Base-by-base conservation (phyloP, 495 filamentous ascomycete species). In the Penicillium pancosmium region DNA sequence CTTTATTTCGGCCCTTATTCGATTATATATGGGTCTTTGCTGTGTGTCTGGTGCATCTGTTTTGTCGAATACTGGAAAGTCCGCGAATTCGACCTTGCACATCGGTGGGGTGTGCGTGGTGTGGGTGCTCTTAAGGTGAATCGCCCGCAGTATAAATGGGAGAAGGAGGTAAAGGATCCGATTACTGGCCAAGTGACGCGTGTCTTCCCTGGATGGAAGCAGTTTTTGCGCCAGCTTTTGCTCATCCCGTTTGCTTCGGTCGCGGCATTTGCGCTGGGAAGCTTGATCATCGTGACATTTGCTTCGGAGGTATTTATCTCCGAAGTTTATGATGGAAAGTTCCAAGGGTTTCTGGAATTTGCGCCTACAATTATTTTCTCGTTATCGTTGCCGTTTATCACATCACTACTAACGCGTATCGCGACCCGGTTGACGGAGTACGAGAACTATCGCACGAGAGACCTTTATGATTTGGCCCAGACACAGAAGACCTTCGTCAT, bases 61-160 rank as follows among this genome's bases (percentile, higher is more conserved):
- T 98, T 98, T 64, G 88, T 96, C 23, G 94, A 98, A 73, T 96
- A 89, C 70, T 98, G 94, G 94, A 96, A 94, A 77, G 87, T 90
- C 56, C 92, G 94, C 70, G 92, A 98, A 73, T 78, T 87, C 3
- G 94, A 98, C 69, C 79, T 98, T 4, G 88, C 87, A n/a, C 81
- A 97, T 25, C 86, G 91, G 50, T 98, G 94, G 94, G 89, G 88
- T 4, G 93, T 97, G 19, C 86, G 88, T 33, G 89, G 89, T 10
- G 92, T 96, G 15, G 90, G 89, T 7, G 80, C 78, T 33, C 88
- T 98, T 43, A 91, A 97, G 71, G 84, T 83, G 16, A 90, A 88
- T 46, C 82, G 93, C 23, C 75, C 85, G 34, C 83, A 91, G 62
- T 98, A 96, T 68, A 66, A 83, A 55, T 88, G 91, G 72, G 91